Conservation (phyloP, 805 yeast species). For the Candida chilensis region DNA sequence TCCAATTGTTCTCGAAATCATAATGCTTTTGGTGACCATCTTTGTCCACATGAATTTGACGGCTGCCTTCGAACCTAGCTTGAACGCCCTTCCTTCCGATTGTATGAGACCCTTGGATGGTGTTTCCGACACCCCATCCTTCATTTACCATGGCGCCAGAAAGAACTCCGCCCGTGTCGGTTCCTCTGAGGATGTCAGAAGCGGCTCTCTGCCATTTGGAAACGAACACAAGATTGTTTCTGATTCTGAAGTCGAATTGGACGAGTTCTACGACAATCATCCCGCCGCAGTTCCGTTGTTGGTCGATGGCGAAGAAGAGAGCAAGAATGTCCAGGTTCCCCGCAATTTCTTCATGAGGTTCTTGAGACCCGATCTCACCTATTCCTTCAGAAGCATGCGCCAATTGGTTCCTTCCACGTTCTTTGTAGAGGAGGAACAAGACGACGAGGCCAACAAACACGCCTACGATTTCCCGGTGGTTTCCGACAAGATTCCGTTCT, state of each 20-base stretch:
- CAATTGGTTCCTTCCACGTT: conserved; percentile 22
- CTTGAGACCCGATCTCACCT: conserved; percentile 54
- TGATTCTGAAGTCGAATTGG: background rate
- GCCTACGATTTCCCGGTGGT: conserved; percentile 79
- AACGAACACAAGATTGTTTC: conserved; percentile 1
- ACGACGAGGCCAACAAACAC: conserved; percentile 37
- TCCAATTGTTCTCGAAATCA: conserved; percentile 68
- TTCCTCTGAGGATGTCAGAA: background rate
- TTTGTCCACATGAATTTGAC: conserved; percentile 61
- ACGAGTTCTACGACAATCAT: conserved; percentile 4
- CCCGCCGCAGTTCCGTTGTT: conserved; percentile 43
- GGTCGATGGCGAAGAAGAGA: conserved; percentile 55
- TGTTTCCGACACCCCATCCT: conserved; percentile 52
- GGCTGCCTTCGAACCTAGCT: conserved; percentile 55
- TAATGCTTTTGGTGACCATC: conserved; percentile 55
- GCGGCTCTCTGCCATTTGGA: background rate
- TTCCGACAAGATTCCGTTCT: conserved; percentile 55
- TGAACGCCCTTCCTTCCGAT: conserved; percentile 55
- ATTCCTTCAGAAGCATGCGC: conserved; percentile 28
- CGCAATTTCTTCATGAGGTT: conserved; percentile 39
- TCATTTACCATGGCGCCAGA: conserved; percentile 5
- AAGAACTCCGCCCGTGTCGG: background rate
- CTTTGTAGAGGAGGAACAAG: conserved; percentile 22
- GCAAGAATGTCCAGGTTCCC: background rate
- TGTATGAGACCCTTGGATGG: conserved; percentile 77